A percentile compares a stretch with the other conserved stretches of the same genome.
These are phyloP conservation scores for Sclerotinia trifoliorum DNA, from an alignment of 2,329 filamentous ascomycete genomes.

Conservation along the genomic window DNA sequence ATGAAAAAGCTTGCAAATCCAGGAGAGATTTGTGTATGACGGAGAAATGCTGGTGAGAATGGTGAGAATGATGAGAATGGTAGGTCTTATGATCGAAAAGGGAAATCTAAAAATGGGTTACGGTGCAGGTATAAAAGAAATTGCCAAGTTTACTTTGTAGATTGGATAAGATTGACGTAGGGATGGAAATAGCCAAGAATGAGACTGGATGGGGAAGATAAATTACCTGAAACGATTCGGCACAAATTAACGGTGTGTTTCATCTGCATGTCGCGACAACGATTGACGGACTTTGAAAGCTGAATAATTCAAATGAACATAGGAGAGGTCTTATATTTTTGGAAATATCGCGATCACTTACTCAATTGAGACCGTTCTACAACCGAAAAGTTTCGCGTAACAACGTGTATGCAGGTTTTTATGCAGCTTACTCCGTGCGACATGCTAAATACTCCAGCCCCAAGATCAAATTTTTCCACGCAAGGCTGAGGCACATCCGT, in stretches of 20 bases:
- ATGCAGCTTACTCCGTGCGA: conserved; percentile 20
- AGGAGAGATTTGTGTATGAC: conserved; percentile 25
- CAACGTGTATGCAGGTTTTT: conserved; percentile 16
- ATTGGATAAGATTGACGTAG: conserved; percentile 23
- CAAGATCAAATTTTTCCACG: conserved; percentile 11
- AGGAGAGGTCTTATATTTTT: conserved; percentile 23
- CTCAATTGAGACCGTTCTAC: conserved; percentile 9
- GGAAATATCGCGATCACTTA: conserved; percentile 15
- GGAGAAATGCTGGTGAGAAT: conserved; percentile 21
- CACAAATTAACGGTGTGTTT: conserved; percentile 21
- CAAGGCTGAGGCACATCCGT: conserved; percentile 11
- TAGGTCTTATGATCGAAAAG: conserved; percentile 23
- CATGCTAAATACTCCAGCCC: conserved; percentile 14
- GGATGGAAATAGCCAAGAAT: conserved; percentile 18
- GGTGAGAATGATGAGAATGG: conserved; percentile 16
- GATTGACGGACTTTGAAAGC: background rate
- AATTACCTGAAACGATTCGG: conserved; percentile 15
- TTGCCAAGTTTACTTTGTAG: conserved; percentile 20
- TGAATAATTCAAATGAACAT: conserved; percentile 8
- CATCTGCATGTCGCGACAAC: conserved; percentile 17
- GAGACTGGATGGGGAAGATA: conserved; percentile 23
- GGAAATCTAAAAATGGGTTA: conserved; percentile 26
- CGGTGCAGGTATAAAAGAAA: conserved; percentile 12
- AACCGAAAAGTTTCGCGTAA: background rate
- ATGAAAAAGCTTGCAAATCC: conserved; percentile 21